Evolutionary conservation across 2,329 filamentous ascomycete genomes (phyloP).

Genomic region (Lasiodiplodia theobromae): DNA sequence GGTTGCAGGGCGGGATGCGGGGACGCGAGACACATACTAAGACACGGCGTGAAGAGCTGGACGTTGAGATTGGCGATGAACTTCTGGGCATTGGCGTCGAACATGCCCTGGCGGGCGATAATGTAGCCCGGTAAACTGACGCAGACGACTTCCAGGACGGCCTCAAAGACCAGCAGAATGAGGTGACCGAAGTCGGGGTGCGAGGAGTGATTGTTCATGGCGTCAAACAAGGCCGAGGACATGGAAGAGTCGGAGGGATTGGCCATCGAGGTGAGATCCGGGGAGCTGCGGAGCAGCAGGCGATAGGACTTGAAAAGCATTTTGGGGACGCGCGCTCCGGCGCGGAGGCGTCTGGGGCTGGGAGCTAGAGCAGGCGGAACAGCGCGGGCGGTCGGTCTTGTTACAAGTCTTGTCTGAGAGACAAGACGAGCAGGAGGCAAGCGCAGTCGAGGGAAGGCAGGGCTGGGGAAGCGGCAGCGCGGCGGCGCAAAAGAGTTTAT

Average conservation of each 20-base stretch:
- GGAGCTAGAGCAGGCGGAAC: slow-evolving; percentile 39
- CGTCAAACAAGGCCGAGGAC: slow-evolving; percentile 40
- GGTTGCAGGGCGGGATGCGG: background rate
- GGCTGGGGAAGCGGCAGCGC: background rate
- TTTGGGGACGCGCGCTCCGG: slow-evolving; percentile 44
- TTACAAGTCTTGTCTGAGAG: slow-evolving; percentile 7
- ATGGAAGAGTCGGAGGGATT: slow-evolving; percentile 33
- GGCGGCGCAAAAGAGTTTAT: slow-evolving; percentile 12
- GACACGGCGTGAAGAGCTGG: slow-evolving; percentile 93
- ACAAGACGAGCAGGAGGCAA: background rate
- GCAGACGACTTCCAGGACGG: slow-evolving; percentile 92
- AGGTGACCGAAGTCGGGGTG: slow-evolving; percentile 75
- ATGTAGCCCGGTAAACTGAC: slow-evolving; percentile 95
- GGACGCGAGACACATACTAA: slow-evolving; percentile 68
- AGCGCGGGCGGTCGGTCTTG: background rate
- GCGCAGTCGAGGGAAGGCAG: slow-evolving; percentile 6
- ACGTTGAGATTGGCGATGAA: slow-evolving; percentile 97
- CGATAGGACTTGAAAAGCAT: slow-evolving; percentile 22
- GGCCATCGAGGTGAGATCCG: slow-evolving; percentile 44
- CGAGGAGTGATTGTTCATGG: slow-evolving; percentile 48
- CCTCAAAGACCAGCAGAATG: slow-evolving; percentile 87
- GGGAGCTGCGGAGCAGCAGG: slow-evolving; percentile 28
- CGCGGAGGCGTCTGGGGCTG: slow-evolving; percentile 52
- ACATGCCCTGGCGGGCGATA: slow-evolving; percentile 86
- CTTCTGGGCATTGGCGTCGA: slow-evolving; percentile 95